Base-by-base conservation (phyloP, 2,329 filamentous ascomycete genomes). In the Clonostachys rosea region DNA sequence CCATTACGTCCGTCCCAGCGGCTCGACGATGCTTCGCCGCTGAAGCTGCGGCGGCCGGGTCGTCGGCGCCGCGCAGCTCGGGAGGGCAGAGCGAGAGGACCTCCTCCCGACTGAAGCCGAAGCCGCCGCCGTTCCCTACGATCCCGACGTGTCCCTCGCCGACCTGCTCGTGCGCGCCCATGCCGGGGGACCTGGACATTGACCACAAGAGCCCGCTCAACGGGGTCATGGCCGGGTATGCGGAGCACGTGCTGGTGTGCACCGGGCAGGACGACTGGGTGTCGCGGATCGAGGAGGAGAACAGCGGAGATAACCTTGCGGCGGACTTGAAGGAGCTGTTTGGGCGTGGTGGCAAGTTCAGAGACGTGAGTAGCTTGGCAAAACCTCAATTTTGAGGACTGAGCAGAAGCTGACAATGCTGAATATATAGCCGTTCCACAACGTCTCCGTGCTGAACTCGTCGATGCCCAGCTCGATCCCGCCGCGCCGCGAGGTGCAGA, bases 271-370 rank as follows among this genome's bases (percentile, higher is more conserved):
- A 76, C 33, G 88, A 95, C 67, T 96, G 91, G 91, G 73, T 76
- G 30, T 91, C 87, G 59, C 80, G 81, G 48, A 95, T 96, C 52
- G 91, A 95, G 62, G 84, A 95, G 20, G 90, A 95, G 50, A 81
- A 85, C 56, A 77, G 67, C 58, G 80, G 72, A 14, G 76, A 83
- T 54, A 85, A 85, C 54, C 64, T 91, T 16, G 83, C 85, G 6
- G 82, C 85, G 36, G 84, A 88, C 47, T 64, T 96, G 49, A 92
- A 89, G 62, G 76, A 79, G 55, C 61, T 89, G 35, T 68, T 89
- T 52, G 85, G 84, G 4, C 73, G 83, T 8, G 81, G 83, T 4
- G 86, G 86, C 5, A 68, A 69, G 46, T 88, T 79, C 62, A 78
- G 76, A 48, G 83, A 90, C 74, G 86, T 86, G 64, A 68, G 76